These are phyloP conservation scores for Dendrothele bispora DNA, from an alignment of 768 basidiomycete genomes.

Conservation along the genomic window DNA sequence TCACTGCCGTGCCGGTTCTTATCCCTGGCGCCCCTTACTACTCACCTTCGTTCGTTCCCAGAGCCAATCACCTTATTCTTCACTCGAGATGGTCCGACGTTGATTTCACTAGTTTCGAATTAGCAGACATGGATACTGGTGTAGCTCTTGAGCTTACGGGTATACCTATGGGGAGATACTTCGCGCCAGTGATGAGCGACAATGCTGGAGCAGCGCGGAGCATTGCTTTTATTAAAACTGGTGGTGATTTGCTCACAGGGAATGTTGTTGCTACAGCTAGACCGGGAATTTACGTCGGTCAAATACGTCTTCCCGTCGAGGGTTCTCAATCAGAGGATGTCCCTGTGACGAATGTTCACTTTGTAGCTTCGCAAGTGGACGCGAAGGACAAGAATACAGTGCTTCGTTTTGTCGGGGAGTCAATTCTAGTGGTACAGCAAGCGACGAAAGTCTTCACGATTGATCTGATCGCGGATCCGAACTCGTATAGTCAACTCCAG, in stretches of 20 bases:
- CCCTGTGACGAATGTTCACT: constrained; percentile 43
- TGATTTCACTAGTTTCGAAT: constrained; percentile 62
- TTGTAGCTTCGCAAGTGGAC: constrained; percentile 53
- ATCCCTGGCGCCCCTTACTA: constrained; percentile 53
- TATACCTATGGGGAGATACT: constrained; percentile 65
- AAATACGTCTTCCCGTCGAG: constrained; percentile 48
- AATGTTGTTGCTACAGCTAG: constrained; percentile 62
- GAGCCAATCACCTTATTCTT: constrained; percentile 47
- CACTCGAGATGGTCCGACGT: constrained; percentile 71
- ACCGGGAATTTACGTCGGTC: constrained; percentile 63
- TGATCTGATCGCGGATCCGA: constrained; percentile 44
- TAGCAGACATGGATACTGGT: constrained; percentile 50
- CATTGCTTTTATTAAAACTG: constrained; percentile 65
- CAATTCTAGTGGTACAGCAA: constrained; percentile 60
- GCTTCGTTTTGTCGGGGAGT: constrained; percentile 53
- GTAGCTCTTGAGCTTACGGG: constrained; percentile 50
- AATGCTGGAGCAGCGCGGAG: constrained; percentile 39
- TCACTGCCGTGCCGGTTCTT: constrained; percentile 46
- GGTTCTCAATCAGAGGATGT: constrained; percentile 26
- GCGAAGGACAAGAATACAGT: constrained; percentile 38
- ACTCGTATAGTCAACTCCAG: constrained; percentile 47
- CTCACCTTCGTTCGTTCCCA: constrained; percentile 65
- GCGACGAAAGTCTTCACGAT: constrained; percentile 45
- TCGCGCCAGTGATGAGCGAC: constrained; percentile 55
- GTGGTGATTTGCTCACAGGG: constrained; percentile 59